These are phyloP conservation scores for Tephrocybe sp. DNA, from an alignment of 768 basidiomycete genomes.

Conservation along the genomic window DNA sequence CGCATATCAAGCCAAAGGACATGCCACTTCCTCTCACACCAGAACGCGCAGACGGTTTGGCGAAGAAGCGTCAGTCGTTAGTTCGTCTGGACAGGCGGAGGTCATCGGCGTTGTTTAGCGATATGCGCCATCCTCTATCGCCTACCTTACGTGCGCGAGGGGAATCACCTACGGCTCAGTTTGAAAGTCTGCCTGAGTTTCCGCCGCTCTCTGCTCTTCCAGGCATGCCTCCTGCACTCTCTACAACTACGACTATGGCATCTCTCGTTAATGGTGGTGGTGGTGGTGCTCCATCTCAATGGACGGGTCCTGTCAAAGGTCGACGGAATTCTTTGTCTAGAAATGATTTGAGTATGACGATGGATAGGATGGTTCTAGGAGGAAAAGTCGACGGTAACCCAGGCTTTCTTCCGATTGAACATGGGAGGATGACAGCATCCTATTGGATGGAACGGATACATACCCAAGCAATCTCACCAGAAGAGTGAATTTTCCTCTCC, in stretches of 20 bases:
- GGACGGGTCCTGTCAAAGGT: constrained; percentile 26
- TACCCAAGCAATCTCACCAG: constrained; percentile 41
- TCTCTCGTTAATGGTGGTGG: constrained; percentile 36
- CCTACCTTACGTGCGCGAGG: constrained; percentile 32
- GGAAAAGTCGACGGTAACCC: constrained; percentile 42
- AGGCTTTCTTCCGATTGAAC: constrained; percentile 40
- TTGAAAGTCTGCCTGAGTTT: constrained; percentile 37
- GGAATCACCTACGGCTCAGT: constrained; percentile 30
- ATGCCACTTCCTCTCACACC: constrained; percentile 39
- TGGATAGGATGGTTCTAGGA: constrained; percentile 71
- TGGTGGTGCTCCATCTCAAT: constrained; percentile 20
- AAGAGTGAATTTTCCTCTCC: constrained; percentile 42
- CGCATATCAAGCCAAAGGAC: constrained; percentile 59
- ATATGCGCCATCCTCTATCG: constrained; percentile 35
- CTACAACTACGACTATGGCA: constrained; percentile 50
- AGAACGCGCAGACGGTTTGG: constrained; percentile 19
- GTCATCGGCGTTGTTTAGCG: constrained; percentile 33
- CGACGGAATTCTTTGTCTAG: constrained; percentile 46
- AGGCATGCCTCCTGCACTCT: constrained; percentile 52
- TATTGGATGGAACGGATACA: constrained; percentile 71
- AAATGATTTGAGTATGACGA: constrained; percentile 54
- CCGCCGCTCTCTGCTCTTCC: constrained; percentile 46
- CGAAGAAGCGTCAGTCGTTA: constrained; percentile 41
- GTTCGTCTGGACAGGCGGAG: constrained; percentile 33
- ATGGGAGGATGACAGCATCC: constrained; percentile 65